A percentile compares a stretch with the other conserved stretches of the same genome.
phyloP scores from a whole-genome alignment of 305 asterid genomes.

The Fraxinus sp. region DNA sequence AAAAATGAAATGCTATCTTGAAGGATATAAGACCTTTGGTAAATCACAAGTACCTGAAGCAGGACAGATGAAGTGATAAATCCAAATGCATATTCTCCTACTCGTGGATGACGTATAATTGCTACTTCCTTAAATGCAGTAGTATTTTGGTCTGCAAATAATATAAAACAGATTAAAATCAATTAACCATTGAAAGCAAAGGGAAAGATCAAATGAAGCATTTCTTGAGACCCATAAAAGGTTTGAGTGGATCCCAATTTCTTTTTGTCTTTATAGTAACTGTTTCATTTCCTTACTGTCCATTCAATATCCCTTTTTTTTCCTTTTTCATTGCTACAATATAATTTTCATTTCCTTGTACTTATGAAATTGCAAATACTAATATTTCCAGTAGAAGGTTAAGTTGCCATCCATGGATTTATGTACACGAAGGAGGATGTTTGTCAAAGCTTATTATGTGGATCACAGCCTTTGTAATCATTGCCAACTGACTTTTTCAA shows the following conservation, averaged over 20 bases:
- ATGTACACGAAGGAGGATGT: background rate
- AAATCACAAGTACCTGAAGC: slow-evolving; percentile 62
- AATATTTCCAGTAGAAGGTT: background rate
- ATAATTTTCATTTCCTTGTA: background rate
- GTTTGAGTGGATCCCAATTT: background rate
- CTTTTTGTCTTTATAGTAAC: background rate
- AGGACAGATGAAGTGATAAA: slow-evolving; percentile 85
- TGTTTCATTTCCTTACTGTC: background rate
- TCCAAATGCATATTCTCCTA: slow-evolving; percentile 95
- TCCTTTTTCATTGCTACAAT: background rate
- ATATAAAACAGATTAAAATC: slow-evolving; percentile 19
- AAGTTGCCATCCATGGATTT: background rate
- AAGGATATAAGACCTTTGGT: background rate
- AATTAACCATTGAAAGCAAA: background rate
- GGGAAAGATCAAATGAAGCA: background rate
- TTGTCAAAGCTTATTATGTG: background rate
- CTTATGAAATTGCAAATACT: background rate
- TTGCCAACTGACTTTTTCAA: background rate
- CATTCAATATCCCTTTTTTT: background rate
- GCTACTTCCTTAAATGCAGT: slow-evolving; percentile 96
- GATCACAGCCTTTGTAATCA: background rate
- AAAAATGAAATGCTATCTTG: background rate
- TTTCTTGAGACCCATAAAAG: background rate
- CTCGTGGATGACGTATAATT: slow-evolving; percentile 84
- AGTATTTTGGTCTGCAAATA: slow-evolving; percentile 67